Evolutionary conservation across 331 rosid species (phyloP), one percentile per base, ranked within the genome.

Genomic region (Erythrophleum ivorense): DNA sequence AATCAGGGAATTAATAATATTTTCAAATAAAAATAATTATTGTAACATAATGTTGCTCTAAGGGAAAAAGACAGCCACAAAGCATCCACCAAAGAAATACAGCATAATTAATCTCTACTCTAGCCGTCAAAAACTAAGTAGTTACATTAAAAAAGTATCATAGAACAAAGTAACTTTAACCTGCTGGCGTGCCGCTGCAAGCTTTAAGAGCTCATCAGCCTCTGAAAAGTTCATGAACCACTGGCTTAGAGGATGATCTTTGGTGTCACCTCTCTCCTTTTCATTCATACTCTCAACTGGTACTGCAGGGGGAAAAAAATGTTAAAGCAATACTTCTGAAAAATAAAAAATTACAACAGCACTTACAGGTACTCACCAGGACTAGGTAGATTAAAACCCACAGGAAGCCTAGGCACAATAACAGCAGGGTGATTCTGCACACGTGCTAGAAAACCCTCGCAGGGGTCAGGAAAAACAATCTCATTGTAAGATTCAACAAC

Each of bases 171-270:
- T 52, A 75, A 69, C 50, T 55, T 77, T 69, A 82, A 96, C 99
- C 98, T 96, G 95, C 82, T 96, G 97, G 77, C 99, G 94, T 66
- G 99, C 97, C 24, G 94, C 91, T 55, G 99, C 98, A 53, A 96
- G 95, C 86, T 96, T 96, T 75, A 90, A 89, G 85, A 96, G 97
- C 88, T 96, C 99, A 36, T 96, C 98, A 13, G 98, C 97, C 89
- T 93, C 99, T 10, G 98, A 96, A 90, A 96, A 94, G 82, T 92
- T 94, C 90, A 90, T 14, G 89, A 93, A 94, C 98, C 99, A 96
- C 72, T 93, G 99, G 85, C 81, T 86, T 54, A 85, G 89, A 57
- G 89, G 88, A 81, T 96, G 98, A 82, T 92, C 98, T 83, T 96
- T 96, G 58, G 97, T 94, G 73, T 88, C 91, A 9, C 97, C 91